A percentile compares a stretch with the other conserved stretches of the same genome.
phyloP scores from a whole-genome alignment of 2,329 filamentous ascomycete species.

The Incumbomyces lentus region DNA sequence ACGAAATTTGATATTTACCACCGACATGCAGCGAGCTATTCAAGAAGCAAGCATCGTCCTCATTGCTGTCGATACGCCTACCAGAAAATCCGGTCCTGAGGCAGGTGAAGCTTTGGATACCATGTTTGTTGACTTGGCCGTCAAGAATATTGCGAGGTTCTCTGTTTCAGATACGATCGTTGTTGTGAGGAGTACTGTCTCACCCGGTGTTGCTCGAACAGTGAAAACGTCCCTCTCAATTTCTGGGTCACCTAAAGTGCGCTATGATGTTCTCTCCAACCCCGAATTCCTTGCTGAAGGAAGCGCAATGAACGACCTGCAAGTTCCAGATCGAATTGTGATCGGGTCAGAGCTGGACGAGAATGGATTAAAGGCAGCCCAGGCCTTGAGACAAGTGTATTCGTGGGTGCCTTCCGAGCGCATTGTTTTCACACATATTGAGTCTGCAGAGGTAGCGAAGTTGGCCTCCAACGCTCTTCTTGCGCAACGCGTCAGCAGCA shows the following conservation, averaged over 20 bases:
- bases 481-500: conserved; percentile 68
- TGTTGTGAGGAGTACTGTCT: conserved; percentile 74
- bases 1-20: conserved; percentile 65
- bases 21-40: conserved; percentile 52
- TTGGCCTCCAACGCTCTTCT: conserved; percentile 71
- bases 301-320: conserved; percentile 61
- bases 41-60: conserved; percentile 62
- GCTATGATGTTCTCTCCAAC: conserved; percentile 69
- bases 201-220: conserved; percentile 61
- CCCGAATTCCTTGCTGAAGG: conserved; percentile 74
- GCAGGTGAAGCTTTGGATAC: conserved; percentile 64
- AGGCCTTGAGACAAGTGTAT: conserved; percentile 56
- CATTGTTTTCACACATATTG: conserved; percentile 63
- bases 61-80: conserved; percentile 69
- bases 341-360: conserved; percentile 59
- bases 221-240: conserved; percentile 55
- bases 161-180: conserved; percentile 60
- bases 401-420: conserved; percentile 58
- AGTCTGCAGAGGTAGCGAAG: conserved; percentile 70
- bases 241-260: conserved; percentile 25
- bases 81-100: conserved; percentile 59
- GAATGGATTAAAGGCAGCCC: conserved; percentile 52
- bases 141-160: conserved; percentile 54
- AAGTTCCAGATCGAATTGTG: conserved; percentile 61
- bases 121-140: conserved; percentile 60